Base-by-base conservation (phyloP, 345 rosid genomes). In the Citrus medica region DNA sequence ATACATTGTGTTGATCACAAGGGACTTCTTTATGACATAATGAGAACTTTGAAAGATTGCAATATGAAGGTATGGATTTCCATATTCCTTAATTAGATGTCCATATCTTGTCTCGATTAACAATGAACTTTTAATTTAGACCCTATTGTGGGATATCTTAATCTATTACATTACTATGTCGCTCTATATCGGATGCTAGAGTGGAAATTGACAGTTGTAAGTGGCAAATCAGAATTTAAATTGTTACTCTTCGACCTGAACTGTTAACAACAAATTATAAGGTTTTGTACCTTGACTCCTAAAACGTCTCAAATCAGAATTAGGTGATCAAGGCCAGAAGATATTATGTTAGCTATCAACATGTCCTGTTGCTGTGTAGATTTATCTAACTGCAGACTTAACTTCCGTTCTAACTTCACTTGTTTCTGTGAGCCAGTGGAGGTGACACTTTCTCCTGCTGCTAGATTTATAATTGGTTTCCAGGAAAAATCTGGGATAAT, bases 11-110 rank as follows among this genome's bases (percentile, higher is more conserved):
- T 85, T 69, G 88, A 92, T 86, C 98, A 90, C 83, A 94, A 88
- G 86, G 94, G 97, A 51, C 93, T 94, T 38, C 83, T 93, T 58
- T 94, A 93, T 56, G 98, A 94, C 77, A 84, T 87, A 56, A 65
- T 93, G 89, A 87, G 97, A 82, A 91, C 98, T 80, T 83, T 92
- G 82, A 94, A 94, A 84, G 97, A 93, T 87, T 88, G 85, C 80
- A 88, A 86, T 79, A 88, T 92, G 69, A 87, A 90, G 97, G 98
- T 91, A 81, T 64, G 51, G 42, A 71, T 75, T 64, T 64, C 22
- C 70, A 28, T 48, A 30, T 12, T 75, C 70, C 21, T 4, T 59
- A 68, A 28, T 48, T 6, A 14, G 58, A 32, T 51, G 13, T 53
- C 51, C 46, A 51, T 27, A 9, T 1, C 28, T 14, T 67, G 53